Evolutionary conservation across 495 filamentous ascomycete species (phyloP).

Genomic region (Daldinia vernicosa): DNA sequence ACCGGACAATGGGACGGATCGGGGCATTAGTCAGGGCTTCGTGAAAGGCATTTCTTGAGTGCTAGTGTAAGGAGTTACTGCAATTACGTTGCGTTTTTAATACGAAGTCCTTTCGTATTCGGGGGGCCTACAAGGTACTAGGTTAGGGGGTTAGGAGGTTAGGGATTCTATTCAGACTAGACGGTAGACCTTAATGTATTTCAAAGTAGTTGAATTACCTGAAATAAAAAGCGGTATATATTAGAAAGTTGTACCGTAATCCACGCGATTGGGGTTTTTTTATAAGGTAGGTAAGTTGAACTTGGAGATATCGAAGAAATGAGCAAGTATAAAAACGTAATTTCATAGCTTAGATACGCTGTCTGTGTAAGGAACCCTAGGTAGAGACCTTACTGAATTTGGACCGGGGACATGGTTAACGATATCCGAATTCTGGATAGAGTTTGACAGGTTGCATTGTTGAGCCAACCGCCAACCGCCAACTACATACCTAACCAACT

Average conservation of each 20-base stretch:
- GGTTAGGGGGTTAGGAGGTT: neutral
- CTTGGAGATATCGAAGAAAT: neutral
- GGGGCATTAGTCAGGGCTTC: neutral
- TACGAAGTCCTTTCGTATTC: slow-evolving; percentile 7
- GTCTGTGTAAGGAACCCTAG: neutral
- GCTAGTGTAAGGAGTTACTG: slow-evolving; percentile 13
- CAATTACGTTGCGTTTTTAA: slow-evolving; percentile 1
- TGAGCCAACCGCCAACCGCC: neutral
- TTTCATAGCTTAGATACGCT: neutral
- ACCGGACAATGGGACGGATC: slow-evolving; percentile 12
- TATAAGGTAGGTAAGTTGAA: neutral
- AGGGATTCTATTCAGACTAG: neutral
- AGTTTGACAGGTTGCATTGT: neutral
- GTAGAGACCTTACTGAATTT: neutral
- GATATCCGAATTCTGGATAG: neutral
- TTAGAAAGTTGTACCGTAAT: neutral
- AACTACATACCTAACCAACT: no score
- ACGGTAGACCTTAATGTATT: neutral
- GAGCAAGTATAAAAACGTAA: neutral
- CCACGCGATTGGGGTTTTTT: neutral
- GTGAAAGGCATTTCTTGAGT: slow-evolving; percentile 1
- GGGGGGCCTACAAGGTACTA: neutral
- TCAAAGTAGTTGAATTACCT: neutral
- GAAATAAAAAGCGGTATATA: neutral
- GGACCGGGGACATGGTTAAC: neutral